These are phyloP conservation scores for Trichoderma orchidacearum DNA, from an alignment of 495 filamentous ascomycete species.

Conservation along the genomic window DNA sequence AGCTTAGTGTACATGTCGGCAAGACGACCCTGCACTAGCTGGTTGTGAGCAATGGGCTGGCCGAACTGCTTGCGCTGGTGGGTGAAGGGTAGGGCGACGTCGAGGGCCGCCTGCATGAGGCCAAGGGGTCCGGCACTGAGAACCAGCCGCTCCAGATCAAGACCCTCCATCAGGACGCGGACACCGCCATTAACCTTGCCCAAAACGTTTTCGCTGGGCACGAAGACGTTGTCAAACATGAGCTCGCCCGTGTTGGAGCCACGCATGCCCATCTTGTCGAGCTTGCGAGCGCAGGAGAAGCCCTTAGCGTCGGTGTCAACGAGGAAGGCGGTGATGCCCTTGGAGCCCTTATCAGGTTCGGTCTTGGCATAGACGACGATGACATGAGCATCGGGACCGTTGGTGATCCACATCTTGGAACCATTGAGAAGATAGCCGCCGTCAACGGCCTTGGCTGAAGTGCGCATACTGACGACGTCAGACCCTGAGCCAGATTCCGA, in stretches of 20 bases:
- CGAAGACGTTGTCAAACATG: conserved; percentile 84
- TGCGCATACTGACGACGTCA: conserved; percentile 95
- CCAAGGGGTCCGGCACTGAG: conserved; percentile 84
- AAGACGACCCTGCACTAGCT: conserved; percentile 84
- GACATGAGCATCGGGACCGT: conserved; percentile 83
- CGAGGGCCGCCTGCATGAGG: conserved; percentile 86
- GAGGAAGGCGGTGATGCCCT: conserved; percentile 92
- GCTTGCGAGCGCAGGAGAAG: conserved; percentile 78
- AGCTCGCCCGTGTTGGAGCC: conserved; percentile 95
- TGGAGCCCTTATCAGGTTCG: conserved; percentile 61
- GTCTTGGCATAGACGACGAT: conserved; percentile 96
- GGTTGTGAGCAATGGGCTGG: conserved; percentile 78
- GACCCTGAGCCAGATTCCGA: conserved; percentile 81
- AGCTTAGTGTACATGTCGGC: conserved; percentile 97
- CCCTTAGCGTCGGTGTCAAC: conserved; percentile 61
- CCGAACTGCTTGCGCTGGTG: conserved; percentile 85
- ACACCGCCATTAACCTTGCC: conserved; percentile 73
- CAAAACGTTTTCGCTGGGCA: conserved; percentile 69
- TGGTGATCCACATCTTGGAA: conserved; percentile 99
- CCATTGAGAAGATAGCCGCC: conserved; percentile 81
- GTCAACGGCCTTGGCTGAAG: conserved; percentile 61
- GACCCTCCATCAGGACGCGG: conserved; percentile 85
- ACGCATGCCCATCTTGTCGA: conserved; percentile 97
- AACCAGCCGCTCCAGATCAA: conserved; percentile 89
- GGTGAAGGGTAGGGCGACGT: conserved; percentile 78